Evolutionary conservation across 129 eudicot genomes (phyloP).

Genomic region (Glebionis coronaria): DNA sequence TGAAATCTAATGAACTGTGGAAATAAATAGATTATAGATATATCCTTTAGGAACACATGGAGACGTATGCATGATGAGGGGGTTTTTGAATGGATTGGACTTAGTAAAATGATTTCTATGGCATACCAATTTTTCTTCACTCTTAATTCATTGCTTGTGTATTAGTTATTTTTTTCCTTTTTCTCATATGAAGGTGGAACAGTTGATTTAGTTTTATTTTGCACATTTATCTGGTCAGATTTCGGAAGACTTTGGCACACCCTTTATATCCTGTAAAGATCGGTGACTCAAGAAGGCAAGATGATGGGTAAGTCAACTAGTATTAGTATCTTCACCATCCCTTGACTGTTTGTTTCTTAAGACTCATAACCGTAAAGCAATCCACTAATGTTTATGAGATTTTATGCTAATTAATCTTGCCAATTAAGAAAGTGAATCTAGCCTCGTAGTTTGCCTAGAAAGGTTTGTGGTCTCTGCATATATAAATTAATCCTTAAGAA

Average conservation of each 20-base stretch:
- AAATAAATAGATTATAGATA: too few species aligned
- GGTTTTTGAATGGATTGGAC: background rate
- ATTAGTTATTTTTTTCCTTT: background rate
- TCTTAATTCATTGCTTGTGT: too few species aligned
- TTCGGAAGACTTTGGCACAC: slow-evolving; percentile 43
- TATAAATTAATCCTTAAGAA: background rate
- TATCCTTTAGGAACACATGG: background rate
- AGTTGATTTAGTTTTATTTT: slow-evolving; percentile 13
- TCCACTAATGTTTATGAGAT: too few species aligned
- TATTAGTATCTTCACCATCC: slow-evolving; percentile 13
- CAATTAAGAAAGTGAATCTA: too few species aligned
- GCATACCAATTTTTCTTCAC: too few species aligned
- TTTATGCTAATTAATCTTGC: too few species aligned
- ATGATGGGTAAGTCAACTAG: slow-evolving; percentile 40
- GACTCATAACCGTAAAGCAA: background rate
- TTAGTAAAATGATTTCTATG: background rate
- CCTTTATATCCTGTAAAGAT: slow-evolving; percentile 50
- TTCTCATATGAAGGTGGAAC: slow-evolving; percentile 22
- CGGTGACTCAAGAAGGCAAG: slow-evolving; percentile 8
- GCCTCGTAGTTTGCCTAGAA: too few species aligned
- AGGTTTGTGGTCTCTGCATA: slow-evolving; percentile 1
- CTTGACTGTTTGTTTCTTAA: background rate
- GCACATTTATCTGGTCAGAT: slow-evolving; percentile 30
- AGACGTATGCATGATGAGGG: background rate
- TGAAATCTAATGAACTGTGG: too few species aligned